phyloP scores from a whole-genome alignment of 2,329 filamentous ascomycete genomes.

The Hypoxylon rubiginosum region DNA sequence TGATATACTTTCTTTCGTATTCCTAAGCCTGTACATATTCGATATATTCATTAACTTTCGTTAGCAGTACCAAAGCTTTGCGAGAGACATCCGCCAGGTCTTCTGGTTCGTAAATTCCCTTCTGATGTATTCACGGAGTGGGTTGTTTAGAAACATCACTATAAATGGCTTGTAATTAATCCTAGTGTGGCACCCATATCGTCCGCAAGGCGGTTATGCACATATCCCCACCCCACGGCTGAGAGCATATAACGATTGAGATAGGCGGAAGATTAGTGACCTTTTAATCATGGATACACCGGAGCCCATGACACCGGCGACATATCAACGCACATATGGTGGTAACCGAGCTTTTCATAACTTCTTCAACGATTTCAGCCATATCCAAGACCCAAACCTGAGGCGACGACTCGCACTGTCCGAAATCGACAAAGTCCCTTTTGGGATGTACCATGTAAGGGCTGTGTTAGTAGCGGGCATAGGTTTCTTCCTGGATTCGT shows the following conservation, averaged over 20 bases:
- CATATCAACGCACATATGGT: conserved; percentile 64
- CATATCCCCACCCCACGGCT: conserved; percentile 1
- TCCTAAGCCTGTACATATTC: neutral
- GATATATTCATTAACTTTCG: conserved; percentile 2
- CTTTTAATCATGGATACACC: conserved; percentile 51
- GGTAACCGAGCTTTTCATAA: conserved; percentile 80
- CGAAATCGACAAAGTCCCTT: conserved; percentile 83
- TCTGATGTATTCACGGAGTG: conserved; percentile 10
- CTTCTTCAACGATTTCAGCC: conserved; percentile 77
- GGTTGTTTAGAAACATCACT: conserved; percentile 6
- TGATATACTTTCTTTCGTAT: conserved; percentile 1
- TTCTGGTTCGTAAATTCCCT: conserved; percentile 1
- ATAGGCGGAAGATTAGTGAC: conserved; percentile 6
- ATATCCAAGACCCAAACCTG: conserved; percentile 80
- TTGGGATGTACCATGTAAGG: conserved; percentile 81
- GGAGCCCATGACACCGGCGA: conserved; percentile 55
- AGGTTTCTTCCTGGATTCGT: conserved; percentile 87
- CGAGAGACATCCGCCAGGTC: neutral
- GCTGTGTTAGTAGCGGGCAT: conserved; percentile 82
- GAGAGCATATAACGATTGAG: conserved; percentile 13
- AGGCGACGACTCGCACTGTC: conserved; percentile 80
- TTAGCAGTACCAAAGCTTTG: neutral
- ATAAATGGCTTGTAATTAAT: conserved; percentile 24
- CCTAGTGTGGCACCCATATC: conserved; percentile 12
- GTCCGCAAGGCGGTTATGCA: conserved; percentile 11